These are phyloP conservation scores for Rhodotorula glutinis DNA, from an alignment of 1,284 basidiomycete genomes.

Conservation along the genomic window DNA sequence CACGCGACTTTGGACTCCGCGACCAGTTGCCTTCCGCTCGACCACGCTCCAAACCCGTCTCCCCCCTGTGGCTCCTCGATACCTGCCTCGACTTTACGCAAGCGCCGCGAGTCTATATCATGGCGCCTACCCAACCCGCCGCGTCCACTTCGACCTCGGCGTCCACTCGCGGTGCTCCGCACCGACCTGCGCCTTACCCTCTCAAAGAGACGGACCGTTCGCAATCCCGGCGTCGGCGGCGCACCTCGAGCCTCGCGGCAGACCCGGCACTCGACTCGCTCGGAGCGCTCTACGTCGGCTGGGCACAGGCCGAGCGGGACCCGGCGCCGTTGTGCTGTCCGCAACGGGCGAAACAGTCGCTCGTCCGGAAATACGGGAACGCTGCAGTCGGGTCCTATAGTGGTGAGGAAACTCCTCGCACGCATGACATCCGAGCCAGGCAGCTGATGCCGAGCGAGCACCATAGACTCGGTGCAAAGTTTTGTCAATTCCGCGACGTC, in stretches of 20 bases:
- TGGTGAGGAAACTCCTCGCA: constrained; percentile 4
- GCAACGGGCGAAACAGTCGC: constrained; percentile 5
- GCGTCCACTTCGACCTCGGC: background rate
- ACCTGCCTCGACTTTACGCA: background rate
- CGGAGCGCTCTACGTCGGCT: constrained; percentile 27
- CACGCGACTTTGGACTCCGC: background rate
- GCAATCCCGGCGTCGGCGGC: background rate
- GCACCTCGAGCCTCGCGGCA: background rate
- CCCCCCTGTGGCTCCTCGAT: background rate
- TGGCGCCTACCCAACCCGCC: background rate
- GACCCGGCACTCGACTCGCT: constrained; percentile 11
- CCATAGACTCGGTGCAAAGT: background rate
- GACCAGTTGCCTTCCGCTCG: background rate
- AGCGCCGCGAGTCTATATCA: background rate
- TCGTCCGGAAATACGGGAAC: constrained; percentile 11
- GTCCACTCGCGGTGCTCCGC: background rate
- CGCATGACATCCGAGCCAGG: no score
- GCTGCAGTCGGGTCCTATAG: constrained; percentile 17
- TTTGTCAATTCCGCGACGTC: no score
- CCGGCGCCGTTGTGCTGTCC: constrained; percentile 24
- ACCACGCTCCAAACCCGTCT: background rate
- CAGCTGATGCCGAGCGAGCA: no score
- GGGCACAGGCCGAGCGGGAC: constrained; percentile 12
- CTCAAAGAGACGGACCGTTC: no score
- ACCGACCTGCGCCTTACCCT: background rate